Percentiles rank a stretch among this genome's conserved stretches.
These are phyloP conservation scores for Durio zibethinus DNA, from an alignment of 345 rosid species.

Conservation along the genomic window DNA sequence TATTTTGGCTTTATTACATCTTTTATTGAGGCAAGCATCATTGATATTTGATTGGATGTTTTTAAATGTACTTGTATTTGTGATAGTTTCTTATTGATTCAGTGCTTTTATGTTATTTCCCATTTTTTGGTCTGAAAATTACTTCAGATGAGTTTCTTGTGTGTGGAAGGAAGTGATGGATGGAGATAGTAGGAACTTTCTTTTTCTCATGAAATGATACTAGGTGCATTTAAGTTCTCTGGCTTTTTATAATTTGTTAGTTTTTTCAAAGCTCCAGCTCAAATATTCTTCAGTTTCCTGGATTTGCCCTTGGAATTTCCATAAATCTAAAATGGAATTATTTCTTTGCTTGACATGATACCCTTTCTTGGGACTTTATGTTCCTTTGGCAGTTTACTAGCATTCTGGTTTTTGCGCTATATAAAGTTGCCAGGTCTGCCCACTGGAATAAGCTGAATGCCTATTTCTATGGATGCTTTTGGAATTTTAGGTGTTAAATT, in stretches of 20 bases:
- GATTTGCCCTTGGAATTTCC: slow-evolving; percentile 1
- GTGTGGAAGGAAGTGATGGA: not conserved
- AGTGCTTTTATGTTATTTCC: not conserved
- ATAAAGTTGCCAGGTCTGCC: not conserved
- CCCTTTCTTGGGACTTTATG: not conserved
- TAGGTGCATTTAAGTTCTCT: not conserved
- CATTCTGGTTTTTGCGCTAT: not conserved
- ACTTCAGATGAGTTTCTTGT: not conserved
- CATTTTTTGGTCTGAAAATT: not conserved
- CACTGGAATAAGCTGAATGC: not conserved
- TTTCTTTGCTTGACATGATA: not conserved
- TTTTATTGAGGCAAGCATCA: not conserved
- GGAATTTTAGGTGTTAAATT: not conserved
- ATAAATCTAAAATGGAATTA: not conserved
- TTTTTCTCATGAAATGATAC: not conserved
- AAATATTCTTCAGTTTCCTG: not conserved
- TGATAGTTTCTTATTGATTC: not conserved
- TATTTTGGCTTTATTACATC: not conserved
- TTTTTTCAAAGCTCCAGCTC: not conserved
- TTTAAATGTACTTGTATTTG: not conserved
- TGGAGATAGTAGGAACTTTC: not conserved
- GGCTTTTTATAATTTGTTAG: not conserved
- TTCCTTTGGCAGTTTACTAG: not conserved
- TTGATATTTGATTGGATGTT: not conserved
- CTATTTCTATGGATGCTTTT: not conserved